These are phyloP conservation scores for Cystobasidium sp. DNA, from an alignment of 1,284 basidiomycete species.

Conservation along the genomic window DNA sequence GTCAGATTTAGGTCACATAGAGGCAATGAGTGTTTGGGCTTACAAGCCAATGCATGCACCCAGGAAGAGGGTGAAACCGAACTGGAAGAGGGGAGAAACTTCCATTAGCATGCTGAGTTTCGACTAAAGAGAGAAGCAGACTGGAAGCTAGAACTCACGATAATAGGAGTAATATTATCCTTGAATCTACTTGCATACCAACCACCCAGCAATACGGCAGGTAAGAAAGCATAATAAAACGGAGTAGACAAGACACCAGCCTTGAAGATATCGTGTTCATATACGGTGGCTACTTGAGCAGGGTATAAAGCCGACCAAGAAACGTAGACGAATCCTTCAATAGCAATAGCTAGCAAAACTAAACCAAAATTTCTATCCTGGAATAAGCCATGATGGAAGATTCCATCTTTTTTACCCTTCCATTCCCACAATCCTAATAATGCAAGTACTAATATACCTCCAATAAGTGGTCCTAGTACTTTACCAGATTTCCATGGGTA, in stretches of 20 bases:
- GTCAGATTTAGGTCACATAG: background rate
- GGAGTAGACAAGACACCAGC: constrained; percentile 25
- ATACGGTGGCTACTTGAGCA: constrained; percentile 30
- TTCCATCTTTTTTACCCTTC: constrained; percentile 35
- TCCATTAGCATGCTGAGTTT: background rate
- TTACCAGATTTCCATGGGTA: constrained; percentile 31
- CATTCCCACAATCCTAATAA: constrained; percentile 40
- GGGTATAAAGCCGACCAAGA: constrained; percentile 26
- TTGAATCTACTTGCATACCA: constrained; percentile 27
- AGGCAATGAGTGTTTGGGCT: background rate
- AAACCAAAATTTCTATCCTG: constrained; percentile 40
- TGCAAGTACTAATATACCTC: constrained; percentile 33
- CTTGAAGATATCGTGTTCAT: constrained; percentile 38
- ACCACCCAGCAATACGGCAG: constrained; percentile 15
- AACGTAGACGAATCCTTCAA: constrained; percentile 44
- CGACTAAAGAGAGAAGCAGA: background rate
- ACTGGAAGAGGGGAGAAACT: background rate
- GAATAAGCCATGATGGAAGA: constrained; percentile 44
- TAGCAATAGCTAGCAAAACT: constrained; percentile 23
- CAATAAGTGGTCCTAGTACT: constrained; percentile 36
- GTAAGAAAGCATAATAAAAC: constrained; percentile 36
- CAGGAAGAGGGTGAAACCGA: constrained; percentile 23
- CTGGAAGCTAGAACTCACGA: constrained; percentile 14
- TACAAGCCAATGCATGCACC: constrained; percentile 18
- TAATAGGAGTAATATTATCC: constrained; percentile 29